Conservation (phyloP, 345 rosid species). For the Garcia nutans region DNA sequence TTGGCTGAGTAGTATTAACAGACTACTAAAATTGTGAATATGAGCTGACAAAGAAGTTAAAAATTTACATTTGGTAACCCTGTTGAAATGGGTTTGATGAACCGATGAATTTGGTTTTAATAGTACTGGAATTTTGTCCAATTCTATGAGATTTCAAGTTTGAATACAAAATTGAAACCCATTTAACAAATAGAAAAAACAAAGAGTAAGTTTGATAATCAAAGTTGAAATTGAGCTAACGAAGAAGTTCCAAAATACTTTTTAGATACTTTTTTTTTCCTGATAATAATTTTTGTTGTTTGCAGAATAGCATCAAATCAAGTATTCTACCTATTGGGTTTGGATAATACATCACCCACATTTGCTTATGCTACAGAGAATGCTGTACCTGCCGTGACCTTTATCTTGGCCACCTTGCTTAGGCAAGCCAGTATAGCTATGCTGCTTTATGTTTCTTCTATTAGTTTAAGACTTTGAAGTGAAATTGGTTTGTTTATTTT, state of each 20-base stretch:
- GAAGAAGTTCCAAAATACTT: too few relatives aligned
- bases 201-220: not conserved
- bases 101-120: too few relatives aligned
- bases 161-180: too few relatives aligned
- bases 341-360: conserved; percentile 63
- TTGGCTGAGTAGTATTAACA: too few relatives aligned
- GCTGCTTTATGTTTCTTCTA: not conserved
- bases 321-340: conserved; percentile 60
- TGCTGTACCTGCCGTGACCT: conserved; percentile 67
- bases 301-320: conserved; percentile 58
- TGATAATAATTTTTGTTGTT: not conserved
- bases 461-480: not conserved
- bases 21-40: too few relatives aligned
- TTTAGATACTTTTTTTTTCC: too few relatives aligned
- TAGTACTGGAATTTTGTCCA: too few relatives aligned
- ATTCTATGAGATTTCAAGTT: too few relatives aligned
- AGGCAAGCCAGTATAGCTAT: conserved; percentile 29
- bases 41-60: too few relatives aligned
- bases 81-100: too few relatives aligned
- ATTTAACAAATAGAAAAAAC: not conserved
- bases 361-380: conserved; percentile 74
- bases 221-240: too few relatives aligned
- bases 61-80: too few relatives aligned
- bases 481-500: not conserved
- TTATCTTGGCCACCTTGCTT: conserved; percentile 55